Base-by-base conservation (phyloP, 2,329 filamentous ascomycete species). In the Claviceps quebecensis region DNA sequence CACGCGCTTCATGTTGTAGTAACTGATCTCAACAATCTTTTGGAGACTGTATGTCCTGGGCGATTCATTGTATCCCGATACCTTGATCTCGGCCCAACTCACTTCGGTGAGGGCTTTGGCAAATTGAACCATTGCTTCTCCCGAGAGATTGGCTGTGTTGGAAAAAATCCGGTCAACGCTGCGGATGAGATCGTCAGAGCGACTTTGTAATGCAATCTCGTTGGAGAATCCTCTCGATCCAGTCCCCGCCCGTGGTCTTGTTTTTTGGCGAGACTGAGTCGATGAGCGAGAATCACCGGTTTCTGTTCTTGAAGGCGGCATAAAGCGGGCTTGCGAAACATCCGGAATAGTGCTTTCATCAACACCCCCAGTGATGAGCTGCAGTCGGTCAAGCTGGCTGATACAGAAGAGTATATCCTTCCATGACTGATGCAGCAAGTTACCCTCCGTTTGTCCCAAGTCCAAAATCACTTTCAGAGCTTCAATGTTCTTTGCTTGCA, bases 1-100 rank as follows among this genome's bases (percentile, higher is more conserved):
- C 38, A 98, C 91, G 74, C 93, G 83, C 53, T 87, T 89, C 93
- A 98, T 98, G 72, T 98, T 98, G 79, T 98, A 98, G 68, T 95
- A 96, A 66, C 88, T 95, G 67, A 98, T 97, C 68, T 98, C 93
- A 16, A 98, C 94, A 56, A 98, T 80, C 68, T 98, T 98, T 64
- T 98, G 93, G 55, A 98, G 72, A 70, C 90, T 96, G 75, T 96
- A 98, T 8, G 91, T 98, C 51, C 94, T 82, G 11, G 93, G 93
- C 22, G 88, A 94, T 54, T 98, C 93, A 62, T 91, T 96, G 52
- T 91, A 87, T 0, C 93, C 93, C 0, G 93, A 97, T 3, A 93
- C 95, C 64, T 94, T 91, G 62, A 98, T 98, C 67, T 98, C 93
- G 62, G 97, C 91, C 93, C 93, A 97, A 67, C 91, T 97, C 57